These are phyloP conservation scores for Alectoria sarmentosa DNA, from an alignment of 495 filamentous ascomycete species.

Conservation along the genomic window DNA sequence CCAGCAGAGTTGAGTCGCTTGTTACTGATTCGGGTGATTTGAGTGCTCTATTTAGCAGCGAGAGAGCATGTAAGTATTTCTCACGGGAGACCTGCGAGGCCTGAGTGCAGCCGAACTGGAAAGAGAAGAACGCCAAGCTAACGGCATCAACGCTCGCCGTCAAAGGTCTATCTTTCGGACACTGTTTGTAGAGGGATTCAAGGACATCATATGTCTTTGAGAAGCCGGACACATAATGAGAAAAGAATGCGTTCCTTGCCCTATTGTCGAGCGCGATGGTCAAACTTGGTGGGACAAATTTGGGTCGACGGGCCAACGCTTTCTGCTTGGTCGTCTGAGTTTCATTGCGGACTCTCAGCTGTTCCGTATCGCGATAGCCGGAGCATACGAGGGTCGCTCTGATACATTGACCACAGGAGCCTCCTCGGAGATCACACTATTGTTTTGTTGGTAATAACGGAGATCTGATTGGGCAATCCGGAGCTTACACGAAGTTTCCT, in stretches of 20 bases:
- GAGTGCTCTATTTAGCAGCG: conserved; percentile 22
- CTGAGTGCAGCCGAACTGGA: conserved; percentile 8
- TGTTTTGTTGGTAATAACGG: neutral
- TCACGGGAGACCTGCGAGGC: conserved; percentile 13
- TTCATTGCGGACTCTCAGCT: conserved; percentile 13
- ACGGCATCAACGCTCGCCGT: conserved; percentile 25
- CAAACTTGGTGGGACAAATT: neutral
- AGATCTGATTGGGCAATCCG: neutral
- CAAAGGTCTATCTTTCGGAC: conserved; percentile 10
- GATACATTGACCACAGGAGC: conserved; percentile 24
- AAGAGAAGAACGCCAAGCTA: conserved; percentile 26
- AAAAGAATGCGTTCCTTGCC: conserved; percentile 26
- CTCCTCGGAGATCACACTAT: conserved; percentile 23
- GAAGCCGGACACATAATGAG: conserved; percentile 27
- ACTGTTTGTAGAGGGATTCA: conserved; percentile 17
- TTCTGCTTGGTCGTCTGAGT: neutral
- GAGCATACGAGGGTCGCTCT: conserved; percentile 25
- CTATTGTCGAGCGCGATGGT: conserved; percentile 11
- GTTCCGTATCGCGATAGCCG: conserved; percentile 15
- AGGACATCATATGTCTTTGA: conserved; percentile 26
- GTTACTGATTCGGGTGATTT: neutral
- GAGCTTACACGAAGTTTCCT: conserved; percentile 19
- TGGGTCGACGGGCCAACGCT: neutral
- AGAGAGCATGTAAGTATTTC: conserved; percentile 24
- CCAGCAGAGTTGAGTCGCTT: conserved; percentile 24